Percentiles rank a stretch among this genome's conserved stretches.
These are phyloP conservation scores for Apiotrichum domesticum DNA, from an alignment of 1,284 basidiomycete genomes.

Conservation along the genomic window DNA sequence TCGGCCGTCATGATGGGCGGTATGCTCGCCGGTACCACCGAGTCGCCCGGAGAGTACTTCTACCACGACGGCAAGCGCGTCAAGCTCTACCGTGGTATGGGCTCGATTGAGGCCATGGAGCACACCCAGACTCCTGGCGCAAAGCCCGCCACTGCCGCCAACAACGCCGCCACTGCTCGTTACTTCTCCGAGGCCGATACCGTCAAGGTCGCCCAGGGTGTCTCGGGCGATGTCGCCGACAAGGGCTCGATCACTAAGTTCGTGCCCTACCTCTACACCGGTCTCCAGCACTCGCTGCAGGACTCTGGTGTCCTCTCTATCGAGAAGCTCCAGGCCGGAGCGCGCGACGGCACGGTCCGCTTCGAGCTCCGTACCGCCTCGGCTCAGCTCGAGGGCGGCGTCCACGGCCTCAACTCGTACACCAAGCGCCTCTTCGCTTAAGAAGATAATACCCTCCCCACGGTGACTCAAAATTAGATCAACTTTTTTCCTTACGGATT, in stretches of 20 bases:
- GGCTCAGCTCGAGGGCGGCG: slow-evolving; percentile 93
- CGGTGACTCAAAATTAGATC: background rate
- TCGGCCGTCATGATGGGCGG: slow-evolving; percentile 99
- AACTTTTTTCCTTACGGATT: background rate
- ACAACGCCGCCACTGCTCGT: slow-evolving; percentile 93
- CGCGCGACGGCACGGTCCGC: slow-evolving; percentile 62
- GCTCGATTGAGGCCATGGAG: slow-evolving; percentile 93
- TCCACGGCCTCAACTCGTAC: slow-evolving; percentile 77
- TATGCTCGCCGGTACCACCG: slow-evolving; percentile 88
- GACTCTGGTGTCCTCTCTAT: slow-evolving; percentile 74
- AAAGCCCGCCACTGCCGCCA: slow-evolving; percentile 54
- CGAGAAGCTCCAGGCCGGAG: slow-evolving; percentile 56
- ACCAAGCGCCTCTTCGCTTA: slow-evolving; percentile 59
- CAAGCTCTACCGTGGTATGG: slow-evolving; percentile 99
- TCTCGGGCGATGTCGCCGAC: slow-evolving; percentile 93
- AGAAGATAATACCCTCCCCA: background rate
- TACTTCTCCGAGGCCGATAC: slow-evolving; percentile 95
- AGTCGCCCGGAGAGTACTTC: slow-evolving; percentile 98
- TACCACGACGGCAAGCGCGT: slow-evolving; percentile 98
- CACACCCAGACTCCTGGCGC: slow-evolving; percentile 58
- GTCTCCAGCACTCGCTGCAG: slow-evolving; percentile 93
- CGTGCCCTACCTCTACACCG: slow-evolving; percentile 84
- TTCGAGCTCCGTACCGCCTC: slow-evolving; percentile 94
- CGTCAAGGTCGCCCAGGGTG: slow-evolving; percentile 96
- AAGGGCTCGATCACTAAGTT: slow-evolving; percentile 91